These are phyloP conservation scores for Curvularia hawaiiensis DNA, from an alignment of 2,329 filamentous ascomycete species.

Conservation along the genomic window DNA sequence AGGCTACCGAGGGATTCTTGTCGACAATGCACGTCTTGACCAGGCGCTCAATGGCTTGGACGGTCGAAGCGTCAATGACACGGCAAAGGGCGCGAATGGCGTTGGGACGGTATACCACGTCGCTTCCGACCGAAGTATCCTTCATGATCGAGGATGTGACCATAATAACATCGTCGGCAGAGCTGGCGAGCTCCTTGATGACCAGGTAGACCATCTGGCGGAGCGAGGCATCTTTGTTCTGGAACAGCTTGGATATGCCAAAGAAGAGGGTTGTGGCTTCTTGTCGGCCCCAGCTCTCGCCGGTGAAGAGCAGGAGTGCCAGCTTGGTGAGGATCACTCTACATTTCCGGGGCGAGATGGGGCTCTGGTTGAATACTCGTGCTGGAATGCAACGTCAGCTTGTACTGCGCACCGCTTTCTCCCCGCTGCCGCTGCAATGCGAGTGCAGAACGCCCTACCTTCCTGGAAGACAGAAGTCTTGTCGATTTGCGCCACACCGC, in stretches of 20 bases:
- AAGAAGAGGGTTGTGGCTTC: constrained; percentile 99
- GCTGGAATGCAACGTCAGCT: constrained; percentile 60
- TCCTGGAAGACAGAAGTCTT: constrained; percentile 98
- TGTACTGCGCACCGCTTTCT: constrained; percentile 1
- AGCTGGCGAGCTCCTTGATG: constrained; percentile 95
- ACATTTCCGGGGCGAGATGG: constrained; percentile 96
- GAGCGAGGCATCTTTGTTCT: constrained; percentile 97
- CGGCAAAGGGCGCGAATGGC: constrained; percentile 94
- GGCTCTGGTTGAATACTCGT: constrained; percentile 96
- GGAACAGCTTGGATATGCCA: constrained; percentile 96
- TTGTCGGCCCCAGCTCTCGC: constrained; percentile 94
- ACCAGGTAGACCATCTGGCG: constrained; percentile 99
- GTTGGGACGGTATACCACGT: constrained; percentile 83
- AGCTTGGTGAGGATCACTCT: constrained; percentile 94
- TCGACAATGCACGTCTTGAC: constrained; percentile 99
- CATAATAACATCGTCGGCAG: constrained; percentile 99
- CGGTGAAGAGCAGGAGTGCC: constrained; percentile 92
- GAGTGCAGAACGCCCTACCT: constrained; percentile 63
- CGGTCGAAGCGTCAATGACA: constrained; percentile 93
- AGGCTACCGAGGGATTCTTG: constrained; percentile 97
- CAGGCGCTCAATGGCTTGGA: constrained; percentile 95
- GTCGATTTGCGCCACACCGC: constrained; percentile 95
- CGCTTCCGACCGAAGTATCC: constrained; percentile 93
- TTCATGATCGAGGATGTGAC: constrained; percentile 99
- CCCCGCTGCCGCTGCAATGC: constrained; percentile 6